Evolutionary conservation across 805 yeast species (phyloP), one percentile per base, ranked within the genome.

Genomic region (Saturnispora diversa): DNA sequence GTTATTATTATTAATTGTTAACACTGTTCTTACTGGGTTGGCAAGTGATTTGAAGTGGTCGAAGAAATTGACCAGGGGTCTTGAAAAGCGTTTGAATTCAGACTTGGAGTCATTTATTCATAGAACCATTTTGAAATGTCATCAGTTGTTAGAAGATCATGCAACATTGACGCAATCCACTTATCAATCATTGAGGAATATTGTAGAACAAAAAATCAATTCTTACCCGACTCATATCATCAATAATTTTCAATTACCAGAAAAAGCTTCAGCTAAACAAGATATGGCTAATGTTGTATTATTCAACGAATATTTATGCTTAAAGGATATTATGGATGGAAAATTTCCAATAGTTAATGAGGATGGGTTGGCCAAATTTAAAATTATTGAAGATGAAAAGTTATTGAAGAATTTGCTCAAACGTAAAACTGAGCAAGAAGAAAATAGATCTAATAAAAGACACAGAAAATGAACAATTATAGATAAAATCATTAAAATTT

Each of bases 401-500:
- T 54, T 81, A 32, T 55, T 77, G 34, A 67, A 74, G 40, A 78
- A 77, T 51, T 69, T 81, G 20, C 45, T 75, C 44, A 82, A 80
- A 53, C 68, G 78, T 47, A 69, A 66, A 41, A 12, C 49, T 3
- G 60, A 56, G 31, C 53, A 53, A 10, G 55, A 52, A 13, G 54
- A 51, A 6, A 52, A 48, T 13, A 52, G 47, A 16, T 40, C 37
- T 3, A 37, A 40, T 17, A 58, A 58, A 24, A 58, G 53, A 36
- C 49, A 50, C 22, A 63, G 56, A 43, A 59, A 54, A 42, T 49
- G 36, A 39, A 22, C 12, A 6, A 6, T 23, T 26, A 29, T 27
- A 29, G 17, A 29, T 29, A 9, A 19, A 29, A 29, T 17, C 11
- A 4, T 15, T 8, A 17, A 29, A 16, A 16, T 11, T 30, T 11